Conservation (phyloP, 2,329 filamentous ascomycete genomes). For the Venturia pyrina region DNA sequence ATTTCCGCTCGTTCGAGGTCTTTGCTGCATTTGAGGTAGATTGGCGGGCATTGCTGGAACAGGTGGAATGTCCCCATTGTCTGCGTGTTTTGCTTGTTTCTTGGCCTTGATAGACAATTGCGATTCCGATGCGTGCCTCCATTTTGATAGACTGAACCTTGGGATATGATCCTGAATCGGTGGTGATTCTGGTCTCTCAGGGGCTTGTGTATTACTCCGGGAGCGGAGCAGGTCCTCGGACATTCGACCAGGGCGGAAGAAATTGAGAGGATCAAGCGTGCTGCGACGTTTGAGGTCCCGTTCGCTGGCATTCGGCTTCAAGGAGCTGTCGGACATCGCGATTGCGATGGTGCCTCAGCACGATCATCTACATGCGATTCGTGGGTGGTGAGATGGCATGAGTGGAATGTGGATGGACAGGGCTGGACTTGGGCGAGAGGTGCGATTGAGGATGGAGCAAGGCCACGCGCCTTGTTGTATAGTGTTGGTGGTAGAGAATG, state of each 20-base stretch:
- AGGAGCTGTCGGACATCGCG: conserved; percentile 31
- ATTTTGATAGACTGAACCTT: conserved; percentile 62
- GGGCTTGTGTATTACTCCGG: conserved; percentile 19
- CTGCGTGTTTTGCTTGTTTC: conserved; percentile 50
- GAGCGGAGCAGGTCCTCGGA: conserved; percentile 25
- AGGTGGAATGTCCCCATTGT: conserved; percentile 33
- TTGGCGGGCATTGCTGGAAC: conserved; percentile 32
- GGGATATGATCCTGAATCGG: conserved; percentile 27
- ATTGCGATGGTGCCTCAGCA: conserved; percentile 17
- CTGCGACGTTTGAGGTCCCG: conserved; percentile 34
- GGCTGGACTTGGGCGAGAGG: conserved; percentile 19
- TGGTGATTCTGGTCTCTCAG: conserved; percentile 24
- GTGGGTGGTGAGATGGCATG: conserved; percentile 11
- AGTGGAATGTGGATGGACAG: conserved; percentile 23
- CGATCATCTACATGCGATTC: conserved; percentile 25
- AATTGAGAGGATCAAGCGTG: conserved; percentile 29
- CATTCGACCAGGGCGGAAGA: conserved; percentile 20
- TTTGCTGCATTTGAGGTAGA: conserved; percentile 16
- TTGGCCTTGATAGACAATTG: conserved; percentile 71
- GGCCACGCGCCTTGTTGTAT: conserved; percentile 1
- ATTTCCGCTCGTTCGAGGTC: conserved; percentile 18
- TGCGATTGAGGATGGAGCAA: conserved; percentile 13
- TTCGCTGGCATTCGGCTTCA: conserved; percentile 23
- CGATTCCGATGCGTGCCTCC: conserved; percentile 87
- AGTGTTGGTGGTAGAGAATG: neutral